These are phyloP conservation scores for Lactarius akahatsu DNA, from an alignment of 768 basidiomycete genomes.

Conservation along the genomic window DNA sequence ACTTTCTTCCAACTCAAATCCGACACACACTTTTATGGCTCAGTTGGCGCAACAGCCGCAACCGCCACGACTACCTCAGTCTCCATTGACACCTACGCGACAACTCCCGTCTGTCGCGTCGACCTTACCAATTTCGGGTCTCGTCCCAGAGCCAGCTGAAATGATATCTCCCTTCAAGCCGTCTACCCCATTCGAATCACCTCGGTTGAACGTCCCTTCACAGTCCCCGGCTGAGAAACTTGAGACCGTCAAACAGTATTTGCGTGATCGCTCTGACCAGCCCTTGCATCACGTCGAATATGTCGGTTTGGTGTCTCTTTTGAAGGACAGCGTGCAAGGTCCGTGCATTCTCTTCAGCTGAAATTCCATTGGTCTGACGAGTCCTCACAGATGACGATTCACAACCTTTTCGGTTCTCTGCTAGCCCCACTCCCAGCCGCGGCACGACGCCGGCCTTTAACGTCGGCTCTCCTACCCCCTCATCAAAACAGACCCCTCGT, in stretches of 20 bases:
- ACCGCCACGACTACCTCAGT: constrained; percentile 6
- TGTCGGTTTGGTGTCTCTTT: constrained; percentile 53
- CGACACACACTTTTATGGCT: background rate
- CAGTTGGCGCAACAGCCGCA: constrained; percentile 17
- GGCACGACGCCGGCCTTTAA: constrained; percentile 39
- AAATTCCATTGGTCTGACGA: constrained; percentile 23
- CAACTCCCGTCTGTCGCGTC: background rate
- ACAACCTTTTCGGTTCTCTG: constrained; percentile 64
- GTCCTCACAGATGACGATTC: constrained; percentile 31
- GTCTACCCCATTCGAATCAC: constrained; percentile 26
- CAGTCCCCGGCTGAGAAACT: constrained; percentile 46
- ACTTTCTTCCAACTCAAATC: background rate
- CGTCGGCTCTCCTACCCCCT: constrained; percentile 29
- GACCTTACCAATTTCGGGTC: background rate
- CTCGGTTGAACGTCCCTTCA: constrained; percentile 15
- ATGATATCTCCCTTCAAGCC: constrained; percentile 29
- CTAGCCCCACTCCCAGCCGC: constrained; percentile 43
- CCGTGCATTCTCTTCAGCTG: constrained; percentile 19
- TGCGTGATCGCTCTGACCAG: constrained; percentile 44
- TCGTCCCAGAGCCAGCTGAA: constrained; percentile 19
- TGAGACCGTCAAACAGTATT: constrained; percentile 48
- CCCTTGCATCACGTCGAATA: constrained; percentile 53
- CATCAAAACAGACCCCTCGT: constrained; percentile 41
- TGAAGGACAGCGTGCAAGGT: constrained; percentile 54
- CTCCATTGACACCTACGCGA: constrained; percentile 19